Base-by-base conservation (phyloP, 176 grass and related monocot genomes). In the Oryza nivara region DNA sequence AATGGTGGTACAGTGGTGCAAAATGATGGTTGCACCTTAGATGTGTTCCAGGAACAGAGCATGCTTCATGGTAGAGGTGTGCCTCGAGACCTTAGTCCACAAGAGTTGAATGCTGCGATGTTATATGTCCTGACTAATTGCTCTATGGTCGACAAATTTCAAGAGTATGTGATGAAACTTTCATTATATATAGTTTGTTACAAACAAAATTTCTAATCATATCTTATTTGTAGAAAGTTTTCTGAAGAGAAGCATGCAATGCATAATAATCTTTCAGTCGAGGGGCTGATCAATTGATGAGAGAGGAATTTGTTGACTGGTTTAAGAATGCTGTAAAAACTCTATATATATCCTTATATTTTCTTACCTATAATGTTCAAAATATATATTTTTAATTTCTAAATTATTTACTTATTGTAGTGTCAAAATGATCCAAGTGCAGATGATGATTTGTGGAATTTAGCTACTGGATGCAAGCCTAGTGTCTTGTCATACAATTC, bases 21-120 rank as follows among this genome's bases (percentile, higher is more conserved):
- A 3, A 83, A 74, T 74, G 81, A 49, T 35, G 70, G 70, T 1
- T 66, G 41, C 71, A 83, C 25, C 0, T 65, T 83, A 65, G 80
- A 83, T 74, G 25, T 74, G 10, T 83, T 74, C 15, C 25, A 75
- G 12, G 6, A 74, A 25, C 8, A 65, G 49, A 71, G 71, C 12
- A 74, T 40, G 2, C 69, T 82, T 46, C 69, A 38, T 82, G 52
- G 66, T 47, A 47, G 67, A 32, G 48, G 40, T n/a, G 28, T 48
- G 1, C 25, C 56, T 65, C 3, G 7, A 9, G 67, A 70, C 20
- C 67, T 81, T 4, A 15, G 47, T 16, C 12, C 2, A 8, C 7
- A 63, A 41, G 80, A 82, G 36, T 44, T 61, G n/a, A 82, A 82
- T 20, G 68, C 36, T 0, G 68, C 13, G 13, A 82, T 13, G 51